Evolutionary conservation across 495 filamentous ascomycete species (phyloP), one percentile per base, ranked within the genome.

Genomic region (Aspergillus cavernicola): DNA sequence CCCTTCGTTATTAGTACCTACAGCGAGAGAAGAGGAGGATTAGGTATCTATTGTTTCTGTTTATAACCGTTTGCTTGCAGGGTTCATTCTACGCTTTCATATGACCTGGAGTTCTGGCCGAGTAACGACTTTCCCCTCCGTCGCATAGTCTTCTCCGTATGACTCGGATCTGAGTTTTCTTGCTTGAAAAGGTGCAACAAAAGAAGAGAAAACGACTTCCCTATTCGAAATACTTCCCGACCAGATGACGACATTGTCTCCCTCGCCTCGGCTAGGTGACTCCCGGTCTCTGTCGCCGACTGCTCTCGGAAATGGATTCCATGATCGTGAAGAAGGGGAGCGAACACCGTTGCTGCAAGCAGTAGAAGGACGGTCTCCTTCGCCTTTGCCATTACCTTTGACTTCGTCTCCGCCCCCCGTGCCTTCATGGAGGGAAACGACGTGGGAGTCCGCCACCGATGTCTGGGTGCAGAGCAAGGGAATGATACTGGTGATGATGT

Each of bases 401-500:
- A 3, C 20, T 20, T 58, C 44, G 18, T 24, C 50, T 11, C 37
- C 39, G 32, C 15, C 31, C 3, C 19, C 46, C 5, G 32, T 6
- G 19, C 7, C 33, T 10, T n/a, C 32, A 24, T 58, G 59, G 44
- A 40, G 39, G 44, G 46, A 52, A 20, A 51, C n/a, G 19, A 16
- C 45, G 19, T 23, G 35, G 4, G 47, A 53, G 1, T 36, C 29
- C 9, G 40, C 32, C 13, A 23, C 28, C 4, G 56, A 62, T 29
- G 63, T 76, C 40, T 82, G 78, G 79, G 20, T 68, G 4, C 76
- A 75, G 47, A 90, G 95, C 60, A 87, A 87, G 56, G 87, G 87
- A 1, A 76, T 92, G 42, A 74, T 86, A 16, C 69, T 92, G 18
- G 85, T 98, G 29, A 66, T 90, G 15, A 24, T 85, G 19, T 79